phyloP scores from a whole-genome alignment of 176 grass and related monocot species.

The Urochloa ruziziensis region DNA sequence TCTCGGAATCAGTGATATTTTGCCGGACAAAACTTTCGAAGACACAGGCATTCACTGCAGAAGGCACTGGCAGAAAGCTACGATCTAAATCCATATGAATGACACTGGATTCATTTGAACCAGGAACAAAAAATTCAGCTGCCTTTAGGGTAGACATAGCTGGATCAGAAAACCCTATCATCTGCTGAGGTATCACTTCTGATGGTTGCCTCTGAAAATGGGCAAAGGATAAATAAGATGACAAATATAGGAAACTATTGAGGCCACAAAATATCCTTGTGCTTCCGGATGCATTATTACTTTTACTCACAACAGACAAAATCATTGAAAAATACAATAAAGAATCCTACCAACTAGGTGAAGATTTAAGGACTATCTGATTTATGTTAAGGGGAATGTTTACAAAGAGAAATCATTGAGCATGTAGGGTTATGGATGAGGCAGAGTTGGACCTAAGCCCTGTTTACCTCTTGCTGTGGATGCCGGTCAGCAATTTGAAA shows the following conservation, averaged over 20 bases:
- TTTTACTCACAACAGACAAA: neutral
- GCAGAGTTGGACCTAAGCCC: neutral
- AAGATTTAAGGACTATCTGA: neutral
- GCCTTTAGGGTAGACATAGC: slow-evolving; percentile 70
- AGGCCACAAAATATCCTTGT: neutral
- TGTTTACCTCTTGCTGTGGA: slow-evolving; percentile 65
- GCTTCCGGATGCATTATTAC: neutral
- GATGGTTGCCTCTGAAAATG: slow-evolving; percentile 70
- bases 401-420: slow-evolving; percentile 31
- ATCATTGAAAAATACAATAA: neutral
- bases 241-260: neutral
- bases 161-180: slow-evolving; percentile 86
- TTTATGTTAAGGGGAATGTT: neutral
- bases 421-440: neutral
- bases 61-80: slow-evolving; percentile 82
- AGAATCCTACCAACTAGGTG: neutral
- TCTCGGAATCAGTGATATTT: slow-evolving; percentile 87
- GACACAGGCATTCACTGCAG: slow-evolving; percentile 75
- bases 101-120: slow-evolving; percentile 34
- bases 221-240: neutral
- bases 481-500: slow-evolving; percentile 92
- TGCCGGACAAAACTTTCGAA: slow-evolving; percentile 97
- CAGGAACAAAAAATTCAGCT: slow-evolving; percentile 68
- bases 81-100: slow-evolving; percentile 95
- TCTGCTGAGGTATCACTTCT: slow-evolving; percentile 47